Evolutionary conservation across 345 rosid genomes (phyloP).

Genomic region (Combretum micranthum): DNA sequence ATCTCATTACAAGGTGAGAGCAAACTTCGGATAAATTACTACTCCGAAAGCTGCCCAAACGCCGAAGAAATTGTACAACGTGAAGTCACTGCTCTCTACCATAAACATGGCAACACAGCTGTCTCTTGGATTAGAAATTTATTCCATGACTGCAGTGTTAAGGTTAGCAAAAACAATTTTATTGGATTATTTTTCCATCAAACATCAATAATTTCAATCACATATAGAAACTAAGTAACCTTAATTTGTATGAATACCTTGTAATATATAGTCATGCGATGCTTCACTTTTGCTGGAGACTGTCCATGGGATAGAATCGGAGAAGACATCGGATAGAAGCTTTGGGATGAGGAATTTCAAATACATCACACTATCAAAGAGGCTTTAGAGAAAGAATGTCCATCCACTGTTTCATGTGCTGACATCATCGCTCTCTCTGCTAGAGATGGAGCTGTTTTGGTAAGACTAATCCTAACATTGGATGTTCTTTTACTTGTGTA

Average conservation of each 20-base stretch:
- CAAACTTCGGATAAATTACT: slow-evolving; percentile 57
- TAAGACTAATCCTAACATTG: slow-evolving; percentile 9
- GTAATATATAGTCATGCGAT: slow-evolving; percentile 52
- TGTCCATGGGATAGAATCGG: slow-evolving; percentile 41
- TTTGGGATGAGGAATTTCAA: slow-evolving; percentile 93
- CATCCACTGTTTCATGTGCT: slow-evolving; percentile 74
- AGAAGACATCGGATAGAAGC: slow-evolving; percentile 51
- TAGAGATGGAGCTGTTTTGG: slow-evolving; percentile 73
- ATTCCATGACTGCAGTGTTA: slow-evolving; percentile 75
- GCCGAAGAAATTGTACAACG: slow-evolving; percentile 77
- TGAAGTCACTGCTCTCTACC: slow-evolving; percentile 52
- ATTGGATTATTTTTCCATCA: not conserved
- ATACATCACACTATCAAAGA: slow-evolving; percentile 61
- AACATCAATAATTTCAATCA: not conserved
- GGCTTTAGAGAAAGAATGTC: slow-evolving; percentile 75
- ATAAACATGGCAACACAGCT: slow-evolving; percentile 81
- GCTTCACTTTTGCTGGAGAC: slow-evolving; percentile 69
- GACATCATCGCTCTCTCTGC: slow-evolving; percentile 78
- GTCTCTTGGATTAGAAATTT: slow-evolving; percentile 90
- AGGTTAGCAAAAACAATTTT: slow-evolving; percentile 21
- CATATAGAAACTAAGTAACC: not conserved
- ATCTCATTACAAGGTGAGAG: slow-evolving; percentile 29
- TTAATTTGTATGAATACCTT: not conserved
- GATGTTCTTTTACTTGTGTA: too few relatives aligned
- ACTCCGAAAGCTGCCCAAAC: slow-evolving; percentile 56